A percentile compares a stretch with the other conserved stretches of the same genome.
These are phyloP conservation scores for Lathyrus sativus DNA, from an alignment of 306 rosid genomes.

Conservation along the genomic window DNA sequence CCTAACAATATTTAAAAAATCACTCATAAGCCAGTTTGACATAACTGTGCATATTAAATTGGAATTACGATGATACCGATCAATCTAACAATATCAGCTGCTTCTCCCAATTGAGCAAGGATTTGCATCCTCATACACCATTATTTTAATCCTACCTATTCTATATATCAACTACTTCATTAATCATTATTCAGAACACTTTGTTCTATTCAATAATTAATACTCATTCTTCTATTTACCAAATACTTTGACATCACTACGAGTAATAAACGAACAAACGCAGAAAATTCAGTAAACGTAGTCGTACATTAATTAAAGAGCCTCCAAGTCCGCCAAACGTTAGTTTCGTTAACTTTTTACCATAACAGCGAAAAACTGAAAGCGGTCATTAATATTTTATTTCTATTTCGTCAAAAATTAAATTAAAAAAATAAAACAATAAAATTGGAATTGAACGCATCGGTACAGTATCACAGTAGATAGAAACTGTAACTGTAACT, in stretches of 20 bases:
- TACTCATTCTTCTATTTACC: background rate
- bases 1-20: too few relatives aligned
- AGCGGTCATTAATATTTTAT: background rate
- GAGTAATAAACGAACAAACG: background rate
- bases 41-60: too few relatives aligned
- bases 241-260: background rate
- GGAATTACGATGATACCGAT: too few relatives aligned
- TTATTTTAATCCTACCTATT: background rate
- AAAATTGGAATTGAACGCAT: slow-evolving; percentile 30
- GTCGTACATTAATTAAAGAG: background rate
- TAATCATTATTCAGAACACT: background rate
- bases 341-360: slow-evolving; percentile 15
- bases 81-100: too few relatives aligned
- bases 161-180: background rate
- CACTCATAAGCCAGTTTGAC: too few relatives aligned
- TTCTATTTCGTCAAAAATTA: slow-evolving; percentile 12
- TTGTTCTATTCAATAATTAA: background rate
- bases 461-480: slow-evolving; percentile 44
- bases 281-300: slow-evolving; percentile 6
- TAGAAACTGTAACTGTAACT: background rate
- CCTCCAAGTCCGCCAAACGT: background rate
- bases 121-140: background rate
- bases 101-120: background rate
- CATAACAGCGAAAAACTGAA: slow-evolving; percentile 23
- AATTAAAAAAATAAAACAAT: slow-evolving; percentile 25